phyloP scores from a whole-genome alignment of 495 filamentous ascomycete species.

The Geopyxis carbonaria region DNA sequence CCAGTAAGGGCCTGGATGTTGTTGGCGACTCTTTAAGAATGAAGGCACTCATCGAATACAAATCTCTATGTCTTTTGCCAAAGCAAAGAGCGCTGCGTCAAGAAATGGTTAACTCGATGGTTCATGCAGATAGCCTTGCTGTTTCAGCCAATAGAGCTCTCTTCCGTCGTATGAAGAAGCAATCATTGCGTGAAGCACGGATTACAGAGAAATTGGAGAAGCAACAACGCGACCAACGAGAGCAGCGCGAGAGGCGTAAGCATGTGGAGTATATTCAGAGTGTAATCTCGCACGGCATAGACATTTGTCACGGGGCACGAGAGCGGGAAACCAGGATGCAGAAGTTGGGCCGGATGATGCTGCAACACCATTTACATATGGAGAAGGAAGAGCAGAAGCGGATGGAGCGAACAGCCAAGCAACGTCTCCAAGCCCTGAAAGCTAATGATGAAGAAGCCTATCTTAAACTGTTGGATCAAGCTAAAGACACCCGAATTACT shows the following conservation, averaged over 20 bases:
- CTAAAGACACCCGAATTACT: conserved; percentile 97
- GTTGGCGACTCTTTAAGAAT: conserved; percentile 55
- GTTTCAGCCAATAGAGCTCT: conserved; percentile 82
- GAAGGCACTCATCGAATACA: conserved; percentile 83
- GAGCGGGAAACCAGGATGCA: conserved; percentile 41
- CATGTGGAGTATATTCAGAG: conserved; percentile 72
- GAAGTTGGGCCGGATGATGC: conserved; percentile 77
- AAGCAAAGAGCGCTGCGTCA: conserved; percentile 77
- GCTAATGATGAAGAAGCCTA: conserved; percentile 99
- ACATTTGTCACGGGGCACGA: conserved; percentile 42
- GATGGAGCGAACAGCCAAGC: conserved; percentile 89
- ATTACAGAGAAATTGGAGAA: conserved; percentile 98
- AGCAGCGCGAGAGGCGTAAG: conserved; percentile 88
- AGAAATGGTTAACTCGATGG: conserved; percentile 70
- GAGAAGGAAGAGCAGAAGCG: conserved; percentile 98
- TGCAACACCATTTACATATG: conserved; percentile 77
- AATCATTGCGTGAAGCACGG: conserved; percentile 82
- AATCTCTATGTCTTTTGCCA: conserved; percentile 59
- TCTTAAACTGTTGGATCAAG: conserved; percentile 86
- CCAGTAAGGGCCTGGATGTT: conserved; percentile 45
- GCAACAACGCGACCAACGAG: conserved; percentile 87
- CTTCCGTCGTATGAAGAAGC: conserved; percentile 91
- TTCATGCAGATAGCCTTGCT: conserved; percentile 81
- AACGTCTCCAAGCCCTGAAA: conserved; percentile 96
- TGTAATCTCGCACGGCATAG: conserved; percentile 50